Evolutionary conservation across 2,329 filamentous ascomycete species (phyloP), one percentile per base, ranked within the genome.

Genomic region (Emmonsia crescens): DNA sequence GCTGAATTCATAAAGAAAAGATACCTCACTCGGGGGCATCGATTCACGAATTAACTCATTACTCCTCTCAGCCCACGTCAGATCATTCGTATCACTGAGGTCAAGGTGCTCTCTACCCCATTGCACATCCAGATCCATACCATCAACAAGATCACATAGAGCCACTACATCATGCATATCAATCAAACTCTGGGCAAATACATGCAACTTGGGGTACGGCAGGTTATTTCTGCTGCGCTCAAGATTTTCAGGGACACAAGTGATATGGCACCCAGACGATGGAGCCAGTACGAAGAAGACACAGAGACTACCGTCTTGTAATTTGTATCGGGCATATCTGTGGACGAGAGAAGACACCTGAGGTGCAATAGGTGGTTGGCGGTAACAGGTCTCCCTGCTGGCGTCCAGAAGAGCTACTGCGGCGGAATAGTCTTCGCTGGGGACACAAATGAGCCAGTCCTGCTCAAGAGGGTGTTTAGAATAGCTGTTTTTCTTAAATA

Each of bases 131-230:
- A n/a, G n/a, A n/a, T n/a, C n/a, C n/a, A n/a, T n/a, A n/a, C n/a
- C n/a, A n/a, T n/a, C n/a, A n/a, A n/a, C n/a, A n/a, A n/a, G n/a
- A n/a, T n/a, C n/a, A 33, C 44, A 44, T 9, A 70, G 57, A 44
- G 60, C 63, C 4, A 63, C 42, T 14, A 51, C 14, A 54, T 66
- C 61, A 12, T 57, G 24, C 27, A 61, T 67, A 42, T 69, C 67
- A 2, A 70, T 51, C 29, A 70, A 61, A 48, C 68, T 70, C 60
- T 68, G 66, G 10, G 62, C 62, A 48, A 62, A 68, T 21, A 66
- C 31, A 19, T 59, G 60, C 2, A 69, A 57, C 16, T 57, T 64
- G 8, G 67, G 64, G 33, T 68, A 68, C 9, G 67, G 67, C 2
- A 67, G 48, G 1, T 65, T 64, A n/a, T 27, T 62, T 3, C 44